Base-by-base conservation (phyloP, 2,329 filamentous ascomycete genomes). In the Cryphonectria carpinicola region DNA sequence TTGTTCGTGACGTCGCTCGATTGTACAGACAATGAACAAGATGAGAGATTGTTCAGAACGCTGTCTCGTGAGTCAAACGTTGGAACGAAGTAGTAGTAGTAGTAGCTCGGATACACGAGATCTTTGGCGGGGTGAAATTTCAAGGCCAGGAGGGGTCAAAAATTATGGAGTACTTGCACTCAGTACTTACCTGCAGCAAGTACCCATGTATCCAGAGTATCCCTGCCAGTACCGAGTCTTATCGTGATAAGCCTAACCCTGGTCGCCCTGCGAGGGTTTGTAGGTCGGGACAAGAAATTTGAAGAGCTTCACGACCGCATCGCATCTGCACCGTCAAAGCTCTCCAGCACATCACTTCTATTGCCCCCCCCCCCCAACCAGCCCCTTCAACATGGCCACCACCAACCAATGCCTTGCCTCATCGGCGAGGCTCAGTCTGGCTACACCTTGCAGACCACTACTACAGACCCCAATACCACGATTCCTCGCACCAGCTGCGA, bases 331-430 rank as follows among this genome's bases (percentile, higher is more conserved):
- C 41, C 39, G n/a, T 63, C 61, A 32, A 37, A 37, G 60, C 58
- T 3, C 32, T 39, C 35, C 60, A n/a, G 35, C 60, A 58, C 60
- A 39, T 35, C 35, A 62, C 35, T 1, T 10, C 6, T 6, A 39
- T 28, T 25, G 25, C 58, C 72, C 67, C 71, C 65, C 11, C 10
- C 37, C 8, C 10, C 37, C 28, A 28, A 2, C n/a, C n/a, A 3
- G 32, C 32, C 4, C 32, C 32, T 32, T 76, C 71, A 76, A 65
- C 72, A 88, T 89, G 87, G 84, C 84, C 71, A 81, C 85, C 76
- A 82, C 84, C 76, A 84, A 83, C 74, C 83, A 85, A 77, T 88
- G 85, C 76, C 79, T 88, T 77, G 85, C 83, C 82, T 86, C 86
- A 1, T 78, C 88, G 83, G 85, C 85, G 75, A 84, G 84, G 76